A percentile compares a stretch with the other conserved stretches of the same genome.
Conservation (phyloP, 2,329 filamentous ascomycete species). For the Calonectria pseudoturangicola region DNA sequence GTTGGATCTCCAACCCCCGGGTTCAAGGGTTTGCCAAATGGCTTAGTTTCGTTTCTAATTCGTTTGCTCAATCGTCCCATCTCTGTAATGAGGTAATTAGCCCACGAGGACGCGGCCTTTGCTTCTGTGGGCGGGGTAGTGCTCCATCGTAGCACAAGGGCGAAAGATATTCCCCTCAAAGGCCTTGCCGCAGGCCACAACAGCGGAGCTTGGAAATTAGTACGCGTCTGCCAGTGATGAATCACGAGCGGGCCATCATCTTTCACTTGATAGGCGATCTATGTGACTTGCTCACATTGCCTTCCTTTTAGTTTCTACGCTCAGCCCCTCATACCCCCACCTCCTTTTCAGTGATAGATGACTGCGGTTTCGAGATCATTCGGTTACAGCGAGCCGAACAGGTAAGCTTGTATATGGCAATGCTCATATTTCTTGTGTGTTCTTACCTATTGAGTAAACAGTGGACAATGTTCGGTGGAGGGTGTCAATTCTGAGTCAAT, state of each 20-base stretch:
- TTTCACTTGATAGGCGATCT: not conserved
- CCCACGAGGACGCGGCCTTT: conserved; percentile 16
- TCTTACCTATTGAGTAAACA: not conserved
- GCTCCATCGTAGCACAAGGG: conserved; percentile 10
- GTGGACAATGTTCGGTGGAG: too few species aligned
- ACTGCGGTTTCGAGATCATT: not conserved
- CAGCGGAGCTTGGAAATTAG: conserved; percentile 38
- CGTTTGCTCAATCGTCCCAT: conserved; percentile 10
- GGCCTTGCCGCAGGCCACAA: not conserved
- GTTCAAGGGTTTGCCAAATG: conserved; percentile 8
- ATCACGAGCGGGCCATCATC: conserved; percentile 7
- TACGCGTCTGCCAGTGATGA: conserved; percentile 37
- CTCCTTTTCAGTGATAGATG: not conserved
- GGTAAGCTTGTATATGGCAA: not conserved
- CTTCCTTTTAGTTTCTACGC: not conserved
- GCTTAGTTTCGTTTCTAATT: conserved; percentile 15
- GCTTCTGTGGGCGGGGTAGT: conserved; percentile 8
- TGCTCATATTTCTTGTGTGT: not conserved
- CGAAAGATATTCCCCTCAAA: conserved; percentile 1
- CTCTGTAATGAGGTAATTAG: conserved; percentile 19
- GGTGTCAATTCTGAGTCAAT: not conserved
- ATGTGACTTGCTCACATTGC: not conserved
- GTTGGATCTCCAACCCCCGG: conserved; percentile 18
- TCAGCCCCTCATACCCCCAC: not conserved
- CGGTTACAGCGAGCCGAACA: not conserved